These are phyloP conservation scores for Solanum phureja DNA, from an alignment of 257 asterid species.

Conservation along the genomic window DNA sequence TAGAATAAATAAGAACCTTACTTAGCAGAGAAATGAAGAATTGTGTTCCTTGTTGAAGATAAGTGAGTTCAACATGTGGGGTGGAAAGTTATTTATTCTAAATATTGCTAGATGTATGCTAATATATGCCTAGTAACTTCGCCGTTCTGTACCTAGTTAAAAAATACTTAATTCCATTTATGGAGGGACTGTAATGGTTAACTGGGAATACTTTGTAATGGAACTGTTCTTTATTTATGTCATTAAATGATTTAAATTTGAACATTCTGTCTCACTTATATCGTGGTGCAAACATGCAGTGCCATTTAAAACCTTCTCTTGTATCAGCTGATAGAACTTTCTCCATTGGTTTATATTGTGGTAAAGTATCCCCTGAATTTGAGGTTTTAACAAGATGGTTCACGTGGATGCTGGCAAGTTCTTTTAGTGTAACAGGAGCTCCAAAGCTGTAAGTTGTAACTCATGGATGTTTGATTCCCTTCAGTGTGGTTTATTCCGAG, in stretches of 20 bases:
- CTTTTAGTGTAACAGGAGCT: not conserved
- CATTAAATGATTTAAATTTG: not conserved
- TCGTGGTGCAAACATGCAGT: not conserved
- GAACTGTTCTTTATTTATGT: not conserved
- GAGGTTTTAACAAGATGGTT: not conserved
- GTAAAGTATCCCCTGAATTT: not conserved
- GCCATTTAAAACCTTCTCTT: not conserved
- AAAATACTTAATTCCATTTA: not conserved
- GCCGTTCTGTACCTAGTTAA: not conserved
- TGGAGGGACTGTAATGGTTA: not conserved
- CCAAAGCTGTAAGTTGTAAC: not conserved
- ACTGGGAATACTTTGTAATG: not conserved
- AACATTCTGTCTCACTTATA: not conserved
- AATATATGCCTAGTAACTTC: not conserved
- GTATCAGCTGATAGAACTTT: not conserved
- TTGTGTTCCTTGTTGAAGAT: not conserved
- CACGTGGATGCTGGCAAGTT: not conserved
- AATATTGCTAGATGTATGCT: not conserved
- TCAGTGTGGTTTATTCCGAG: not conserved
- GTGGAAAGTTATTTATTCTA: not conserved
- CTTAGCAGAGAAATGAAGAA: not conserved
- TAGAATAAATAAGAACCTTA: not conserved
- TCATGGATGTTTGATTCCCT: not conserved
- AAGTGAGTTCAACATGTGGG: not conserved
- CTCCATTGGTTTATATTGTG: not conserved